Base-by-base conservation (phyloP, 129 eudicot species). In the Lonicera japonica region DNA sequence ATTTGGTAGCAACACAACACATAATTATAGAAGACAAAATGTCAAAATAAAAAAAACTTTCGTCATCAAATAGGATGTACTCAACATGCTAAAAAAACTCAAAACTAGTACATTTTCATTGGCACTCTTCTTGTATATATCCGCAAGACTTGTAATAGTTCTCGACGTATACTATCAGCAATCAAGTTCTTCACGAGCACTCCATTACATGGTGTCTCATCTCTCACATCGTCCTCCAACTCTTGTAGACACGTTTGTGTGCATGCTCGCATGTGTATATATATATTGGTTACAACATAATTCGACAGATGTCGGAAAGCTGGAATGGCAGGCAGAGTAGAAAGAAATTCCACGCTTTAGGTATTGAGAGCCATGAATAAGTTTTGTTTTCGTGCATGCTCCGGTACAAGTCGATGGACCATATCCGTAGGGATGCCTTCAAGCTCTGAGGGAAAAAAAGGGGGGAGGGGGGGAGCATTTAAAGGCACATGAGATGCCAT, bases 371-470 rank as follows among this genome's bases (percentile, higher is more conserved):
- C 99, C 99, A 88, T 92, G 76, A 92, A 92, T 60, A 81, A 73
- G 82, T 85, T 92, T 70, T 92, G 99, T 74, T 80, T 85, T 47
- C 95, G 83, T 54, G 99, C 99, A 88, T 88, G 95, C 73, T 92
- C 99, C 5, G 99, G 99, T 38, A 92, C 79, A 61, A 92, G 95
- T 70, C 86, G 90, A 54, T 75, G 86, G 58, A 85, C 70, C 19
- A 82, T 88, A 54, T 92, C 99, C 38, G 81, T 68, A 15, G 96
- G 82, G 25, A 92, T 71, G 48, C 96, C 95, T 13, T 81, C 73
- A 69, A 92, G 92, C 80, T 92, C 99, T 92, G 85, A 70, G 16
- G 53, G 16, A 43, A 63, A 41, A 21, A 56, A 57, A 70, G 14
- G 16, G 7, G 13, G 16, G 25, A 23, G 52, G 17, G 8, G 24